Evolutionary conservation across 1,139 yeast genomes (phyloP), one percentile per base, ranked within the genome.

Genomic region (Pichia sp.): DNA sequence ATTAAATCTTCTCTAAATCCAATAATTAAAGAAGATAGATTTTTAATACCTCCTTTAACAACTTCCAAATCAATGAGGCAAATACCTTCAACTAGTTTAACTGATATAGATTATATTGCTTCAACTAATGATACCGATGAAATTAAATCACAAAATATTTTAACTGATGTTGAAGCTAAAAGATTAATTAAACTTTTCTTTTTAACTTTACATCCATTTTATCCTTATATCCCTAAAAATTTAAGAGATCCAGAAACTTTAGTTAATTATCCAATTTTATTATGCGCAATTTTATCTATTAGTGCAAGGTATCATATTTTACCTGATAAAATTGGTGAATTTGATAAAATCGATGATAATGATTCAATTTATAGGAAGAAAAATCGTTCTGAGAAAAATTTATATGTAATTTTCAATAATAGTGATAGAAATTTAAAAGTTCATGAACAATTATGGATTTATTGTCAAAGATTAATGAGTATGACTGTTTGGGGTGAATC

Each of bases 401-500:
- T 42, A 44, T 46, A 31, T 15, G 25, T 32, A 43, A 21, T 32
- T 36, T 12, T 31, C 28, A 20, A 26, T 34, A 6, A 28, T 8
- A 40, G 43, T 31, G 50, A 42, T 28, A 38, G 59, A 18, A 71
- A 79, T 54, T 67, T 80, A 21, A 80, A 74, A 50, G 71, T 80
- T 6, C 96, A 88, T 58, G 88, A 81, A 51, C 69, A 80, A 43
- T 63, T 88, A 37, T 86, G 96, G 96, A 72, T 79, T 22, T 78
- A 83, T 55, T 86, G 89, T 41, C 96, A 88, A 62, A 62, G 80
- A 48, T 67, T 86, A 43, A 80, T 88, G 36, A 83, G 95, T 2
- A 86, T 81, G 58, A 82, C 95, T 0, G 91, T 86, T 5, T 88
- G 96, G 96, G 95, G 95, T 1, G 96, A 85, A 58, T 94, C 95